phyloP scores from a whole-genome alignment of 2,329 filamentous ascomycete genomes.

The Fusarium buxicola region DNA sequence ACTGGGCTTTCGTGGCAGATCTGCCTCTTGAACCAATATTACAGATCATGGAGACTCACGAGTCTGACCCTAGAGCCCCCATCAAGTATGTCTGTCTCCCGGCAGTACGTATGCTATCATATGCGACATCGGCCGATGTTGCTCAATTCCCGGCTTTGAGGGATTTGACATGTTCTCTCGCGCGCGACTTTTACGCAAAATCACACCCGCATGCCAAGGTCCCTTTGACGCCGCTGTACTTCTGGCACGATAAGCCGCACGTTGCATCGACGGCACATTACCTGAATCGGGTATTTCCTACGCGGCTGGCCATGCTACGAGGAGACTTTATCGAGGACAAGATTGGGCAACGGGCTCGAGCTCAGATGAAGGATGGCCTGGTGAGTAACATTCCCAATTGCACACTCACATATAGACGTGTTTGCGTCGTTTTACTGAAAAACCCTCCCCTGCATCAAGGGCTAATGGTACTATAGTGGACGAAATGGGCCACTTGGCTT shows the following conservation, averaged over 20 bases:
- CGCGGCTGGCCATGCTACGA: constrained; percentile 60
- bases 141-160: constrained; percentile 56
- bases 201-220: constrained; percentile 42
- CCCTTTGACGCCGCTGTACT: constrained; percentile 66
- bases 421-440: accelerated
- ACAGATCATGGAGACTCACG: constrained; percentile 57
- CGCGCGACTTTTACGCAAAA: constrained; percentile 52
- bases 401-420: no score
- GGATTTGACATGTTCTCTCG: constrained; percentile 55
- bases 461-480: constrained; percentile 50
- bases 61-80: constrained; percentile 48
- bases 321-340: constrained; percentile 69
- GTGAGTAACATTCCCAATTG: constrained; percentile 9
- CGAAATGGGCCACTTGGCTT: constrained; percentile 66
- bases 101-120: constrained; percentile 63
- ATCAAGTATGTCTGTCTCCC: constrained; percentile 66
- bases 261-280: constrained; percentile 63
- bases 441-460: accelerated
- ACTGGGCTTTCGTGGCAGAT: constrained; percentile 62
- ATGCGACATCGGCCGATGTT: constrained; percentile 62
- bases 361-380: constrained; percentile 65
- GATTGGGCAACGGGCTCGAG: constrained; percentile 64
- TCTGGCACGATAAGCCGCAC: constrained; percentile 70
- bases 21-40: constrained; percentile 60
- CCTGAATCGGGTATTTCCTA: constrained; percentile 61